Percentiles rank a stretch among this genome's conserved stretches.
phyloP scores from a whole-genome alignment of 1,139 yeast genomes.

The Protomyces inouyei region DNA sequence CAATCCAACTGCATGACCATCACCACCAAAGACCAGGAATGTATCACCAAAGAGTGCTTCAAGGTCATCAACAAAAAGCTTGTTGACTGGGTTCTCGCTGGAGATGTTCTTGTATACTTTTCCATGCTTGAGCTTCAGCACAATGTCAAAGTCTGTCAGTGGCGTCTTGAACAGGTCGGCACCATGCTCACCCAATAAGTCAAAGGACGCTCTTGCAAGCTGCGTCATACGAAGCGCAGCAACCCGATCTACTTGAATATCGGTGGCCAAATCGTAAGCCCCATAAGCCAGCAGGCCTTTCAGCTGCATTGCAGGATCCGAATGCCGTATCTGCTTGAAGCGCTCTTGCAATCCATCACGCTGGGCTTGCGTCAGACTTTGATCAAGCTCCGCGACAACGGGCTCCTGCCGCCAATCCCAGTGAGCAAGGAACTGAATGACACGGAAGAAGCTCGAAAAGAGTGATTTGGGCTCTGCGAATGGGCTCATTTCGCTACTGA shows the following conservation, averaged over 20 bases:
- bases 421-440: constrained; percentile 60
- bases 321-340: constrained; percentile 74
- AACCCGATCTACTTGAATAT: constrained; percentile 63
- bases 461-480: constrained; percentile 49
- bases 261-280: constrained; percentile 75
- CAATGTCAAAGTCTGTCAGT: constrained; percentile 75
- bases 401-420: constrained; percentile 97
- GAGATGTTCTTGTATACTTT: constrained; percentile 37
- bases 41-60: constrained; percentile 46
- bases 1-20: constrained; percentile 47
- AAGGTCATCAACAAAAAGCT: constrained; percentile 15
- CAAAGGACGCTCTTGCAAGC: constrained; percentile 68
- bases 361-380: constrained; percentile 58
- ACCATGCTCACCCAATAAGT: constrained; percentile 41
- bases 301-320: constrained; percentile 37
- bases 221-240: constrained; percentile 86
- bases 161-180: constrained; percentile 62
- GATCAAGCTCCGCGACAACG: constrained; percentile 50
- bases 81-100: not conserved
- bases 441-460: constrained; percentile 77
- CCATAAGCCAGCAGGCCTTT: constrained; percentile 35
- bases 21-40: constrained; percentile 35
- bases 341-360: constrained; percentile 59
- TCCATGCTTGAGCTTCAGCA: constrained; percentile 51
- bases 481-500: constrained; percentile 43